Conservation (phyloP, 192 early-diverging fungal species). For the Umbelopsis sp. region DNA sequence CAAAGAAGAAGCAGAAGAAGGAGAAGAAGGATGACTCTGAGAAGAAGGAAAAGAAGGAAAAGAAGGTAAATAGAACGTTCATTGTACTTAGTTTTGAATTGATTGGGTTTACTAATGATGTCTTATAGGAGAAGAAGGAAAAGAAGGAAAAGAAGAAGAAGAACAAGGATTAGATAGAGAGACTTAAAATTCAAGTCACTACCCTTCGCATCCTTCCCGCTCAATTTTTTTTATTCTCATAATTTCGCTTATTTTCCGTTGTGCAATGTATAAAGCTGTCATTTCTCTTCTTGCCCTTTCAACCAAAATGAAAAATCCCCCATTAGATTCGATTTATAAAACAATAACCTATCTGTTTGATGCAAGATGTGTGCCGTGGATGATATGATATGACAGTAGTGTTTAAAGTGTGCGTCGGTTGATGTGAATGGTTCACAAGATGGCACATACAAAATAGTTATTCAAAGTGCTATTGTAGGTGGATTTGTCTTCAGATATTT, state of each 20-base stretch:
- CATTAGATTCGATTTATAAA: conserved; percentile 20
- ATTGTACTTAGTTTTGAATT: conserved; percentile 40
- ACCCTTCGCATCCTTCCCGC: conserved; percentile 7
- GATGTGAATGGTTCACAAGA: too few species aligned
- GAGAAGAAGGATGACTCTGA: conserved; percentile 54
- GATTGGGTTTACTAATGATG: conserved; percentile 33
- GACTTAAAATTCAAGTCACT: not conserved
- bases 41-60: conserved; percentile 54
- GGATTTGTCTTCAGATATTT: too few species aligned
- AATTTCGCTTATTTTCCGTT: conserved; percentile 14
- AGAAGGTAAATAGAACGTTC: conserved; percentile 44
- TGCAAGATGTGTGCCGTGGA: too few species aligned
- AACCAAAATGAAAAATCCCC: not conserved
- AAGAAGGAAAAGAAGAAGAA: conserved; percentile 63
- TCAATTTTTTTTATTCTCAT: conserved; percentile 8
- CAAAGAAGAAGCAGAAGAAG: conserved; percentile 57
- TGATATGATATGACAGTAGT: too few species aligned
- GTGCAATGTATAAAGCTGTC: conserved; percentile 19
- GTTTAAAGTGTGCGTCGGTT: too few species aligned
- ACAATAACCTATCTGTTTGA: conserved; percentile 7
- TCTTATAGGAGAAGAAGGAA: conserved; percentile 60
- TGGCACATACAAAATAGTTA: too few species aligned
- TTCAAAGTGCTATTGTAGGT: too few species aligned
- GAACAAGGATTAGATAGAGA: conserved; percentile 41
- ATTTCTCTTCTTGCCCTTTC: conserved; percentile 13